Conservation (phyloP, 2,329 filamentous ascomycete genomes). For the Aspergillus aculeatinus region DNA sequence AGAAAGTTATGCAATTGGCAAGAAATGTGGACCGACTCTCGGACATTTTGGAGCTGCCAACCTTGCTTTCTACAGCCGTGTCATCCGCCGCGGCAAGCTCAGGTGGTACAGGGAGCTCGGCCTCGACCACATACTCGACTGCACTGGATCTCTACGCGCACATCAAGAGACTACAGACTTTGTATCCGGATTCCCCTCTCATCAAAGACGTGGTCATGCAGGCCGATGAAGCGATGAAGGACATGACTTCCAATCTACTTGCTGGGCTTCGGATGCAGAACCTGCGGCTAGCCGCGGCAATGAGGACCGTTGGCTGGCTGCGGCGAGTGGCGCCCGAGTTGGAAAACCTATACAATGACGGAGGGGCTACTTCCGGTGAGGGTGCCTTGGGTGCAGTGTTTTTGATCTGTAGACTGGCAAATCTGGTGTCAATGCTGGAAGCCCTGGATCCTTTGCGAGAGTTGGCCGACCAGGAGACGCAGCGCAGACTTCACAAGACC, state of each 20-base stretch:
- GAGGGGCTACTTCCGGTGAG: constrained; percentile 48
- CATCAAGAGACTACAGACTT: constrained; percentile 76
- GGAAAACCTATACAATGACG: constrained; percentile 45
- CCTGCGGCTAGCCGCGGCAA: constrained; percentile 83
- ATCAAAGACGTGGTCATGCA: constrained; percentile 71
- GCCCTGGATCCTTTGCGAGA: constrained; percentile 83
- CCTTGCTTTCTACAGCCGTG: constrained; percentile 73
- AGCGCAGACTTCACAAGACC: constrained; percentile 40
- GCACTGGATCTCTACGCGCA: constrained; percentile 92
- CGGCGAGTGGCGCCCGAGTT: constrained; percentile 82
- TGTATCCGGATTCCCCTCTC: constrained; percentile 78
- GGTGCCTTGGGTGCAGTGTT: constrained; percentile 79
- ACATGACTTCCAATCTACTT: constrained; percentile 83
- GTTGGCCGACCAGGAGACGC: constrained; percentile 81
- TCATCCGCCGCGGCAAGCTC: constrained; percentile 44
- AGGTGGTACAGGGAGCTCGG: constrained; percentile 42
- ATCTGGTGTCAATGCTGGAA: constrained; percentile 73
- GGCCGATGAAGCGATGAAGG: constrained; percentile 82
- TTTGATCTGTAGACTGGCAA: constrained; percentile 79
- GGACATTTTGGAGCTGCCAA: constrained; percentile 86
- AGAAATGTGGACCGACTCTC: constrained; percentile 86
- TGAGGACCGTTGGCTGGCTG: constrained; percentile 89
- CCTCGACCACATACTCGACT: constrained; percentile 74
- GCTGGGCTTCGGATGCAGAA: constrained; percentile 70
- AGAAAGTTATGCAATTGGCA: constrained; percentile 75